Percentiles rank a stretch among this genome's conserved stretches.
phyloP scores from a whole-genome alignment of 371 early-diverging fungal species.

The Conidiobolus incongruus region DNA sequence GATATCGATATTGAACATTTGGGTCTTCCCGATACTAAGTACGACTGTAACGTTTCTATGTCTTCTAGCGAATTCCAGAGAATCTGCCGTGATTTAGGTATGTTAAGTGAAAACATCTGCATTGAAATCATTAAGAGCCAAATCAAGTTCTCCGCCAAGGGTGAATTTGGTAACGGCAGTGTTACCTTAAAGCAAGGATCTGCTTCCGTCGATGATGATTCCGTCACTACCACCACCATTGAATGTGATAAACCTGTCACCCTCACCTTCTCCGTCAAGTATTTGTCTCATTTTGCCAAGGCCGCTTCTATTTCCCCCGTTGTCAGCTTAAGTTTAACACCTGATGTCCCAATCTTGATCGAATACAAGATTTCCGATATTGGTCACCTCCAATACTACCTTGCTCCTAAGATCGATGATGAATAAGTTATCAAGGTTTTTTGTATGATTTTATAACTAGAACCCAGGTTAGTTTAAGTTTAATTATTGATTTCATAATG shows the following conservation, averaged over 20 bases:
- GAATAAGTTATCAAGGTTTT: slow-evolving; percentile 8
- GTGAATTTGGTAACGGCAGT: slow-evolving; percentile 76
- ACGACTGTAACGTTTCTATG: slow-evolving; percentile 77
- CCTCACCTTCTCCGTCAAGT: slow-evolving; percentile 83
- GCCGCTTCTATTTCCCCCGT: slow-evolving; percentile 64
- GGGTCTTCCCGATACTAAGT: slow-evolving; percentile 85
- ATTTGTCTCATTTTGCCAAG: slow-evolving; percentile 85
- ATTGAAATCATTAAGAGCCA: slow-evolving; percentile 86
- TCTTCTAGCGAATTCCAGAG: slow-evolving; percentile 78
- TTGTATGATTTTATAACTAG: no score
- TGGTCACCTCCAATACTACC: slow-evolving; percentile 86
- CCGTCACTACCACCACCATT: slow-evolving; percentile 40
- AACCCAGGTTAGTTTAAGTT: no score
- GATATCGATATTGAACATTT: slow-evolving; percentile 91
- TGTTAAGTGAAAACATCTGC: no score
- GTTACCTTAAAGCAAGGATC: slow-evolving; percentile 57
- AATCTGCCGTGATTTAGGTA: slow-evolving; percentile 72
- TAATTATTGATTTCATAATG: no score
- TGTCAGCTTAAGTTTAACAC: slow-evolving; percentile 62
- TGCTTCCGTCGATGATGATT: slow-evolving; percentile 42
- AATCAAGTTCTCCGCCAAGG: slow-evolving; percentile 68
- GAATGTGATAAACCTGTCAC: slow-evolving; percentile 54
- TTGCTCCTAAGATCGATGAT: slow-evolving; percentile 20
- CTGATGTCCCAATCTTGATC: slow-evolving; percentile 78
- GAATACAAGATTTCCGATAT: slow-evolving; percentile 81